Base-by-base conservation (phyloP, 2,329 filamentous ascomycete genomes). In the Epichloe sp. region DNA sequence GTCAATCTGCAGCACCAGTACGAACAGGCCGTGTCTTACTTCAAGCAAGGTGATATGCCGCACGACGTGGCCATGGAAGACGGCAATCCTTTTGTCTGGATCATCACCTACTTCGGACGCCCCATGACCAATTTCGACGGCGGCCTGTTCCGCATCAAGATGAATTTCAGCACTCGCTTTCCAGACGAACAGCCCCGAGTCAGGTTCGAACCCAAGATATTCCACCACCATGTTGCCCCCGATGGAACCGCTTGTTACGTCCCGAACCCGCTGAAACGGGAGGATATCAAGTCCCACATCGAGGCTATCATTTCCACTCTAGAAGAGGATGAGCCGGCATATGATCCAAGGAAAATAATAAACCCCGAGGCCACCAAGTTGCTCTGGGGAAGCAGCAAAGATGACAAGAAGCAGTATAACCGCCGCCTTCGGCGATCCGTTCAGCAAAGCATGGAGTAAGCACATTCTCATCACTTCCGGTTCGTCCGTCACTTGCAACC, bases 71-170 rank as follows among this genome's bases (percentile, higher is more conserved):
- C 82, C 51, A 72, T 97, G 6, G 82, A 86, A 34, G 76, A 93
- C 56, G 79, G 76, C 40, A 97, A 96, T 60, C 90, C 91, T 0
- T 0, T 96, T 62, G 75, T 91, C 19, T 97, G 93, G 93, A 68
- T 77, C 19, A 65, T 97, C 53, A 93, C 88, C 1, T 90, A 95
- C 64, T 94, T 96, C 63, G 93, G 93, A 26, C 80, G 84, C 50
- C 88, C 89, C 0, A 94, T 93, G 85, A 95, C 89, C 5, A 89
- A 95, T 58, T 78, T 97, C 2, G 91, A 97, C 59, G 91, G 90
- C 15, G 89, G 91, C 2, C 78, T 97, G 54, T 91, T 97, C 71
- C 80, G 80, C 54, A 84, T 96, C 65, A 84, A 77, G 59, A 74
- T 97, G 51, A 75, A 75, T 60, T 83, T 97, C 60, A 95, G 88